Percentiles rank a stretch among this genome's conserved stretches.
Conservation (phyloP, 495 filamentous ascomycete genomes). For the Sordaria brevicollis region DNA sequence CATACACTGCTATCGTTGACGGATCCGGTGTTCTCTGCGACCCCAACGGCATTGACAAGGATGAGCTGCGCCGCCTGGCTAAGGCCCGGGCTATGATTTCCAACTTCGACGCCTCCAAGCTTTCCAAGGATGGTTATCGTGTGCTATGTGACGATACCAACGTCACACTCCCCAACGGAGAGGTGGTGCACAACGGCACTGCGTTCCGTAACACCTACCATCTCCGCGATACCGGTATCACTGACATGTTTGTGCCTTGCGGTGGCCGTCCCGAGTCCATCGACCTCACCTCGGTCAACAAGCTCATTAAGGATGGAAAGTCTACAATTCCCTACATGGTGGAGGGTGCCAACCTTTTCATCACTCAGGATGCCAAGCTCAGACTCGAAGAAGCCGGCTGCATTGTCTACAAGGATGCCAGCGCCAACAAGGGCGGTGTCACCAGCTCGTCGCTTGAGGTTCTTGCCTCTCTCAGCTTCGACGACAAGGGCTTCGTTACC, state of each 20-base stretch:
- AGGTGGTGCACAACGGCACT: slow-evolving; percentile 81
- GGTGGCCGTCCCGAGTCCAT: slow-evolving; percentile 96
- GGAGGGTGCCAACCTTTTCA: slow-evolving; percentile 96
- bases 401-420: slow-evolving; percentile 94
- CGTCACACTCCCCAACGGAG: slow-evolving; percentile 73
- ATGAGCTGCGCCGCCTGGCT: slow-evolving; percentile 75
- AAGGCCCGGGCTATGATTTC: slow-evolving; percentile 83
- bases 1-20: slow-evolving; percentile 87
- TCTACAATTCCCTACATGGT: slow-evolving; percentile 84
- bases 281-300: slow-evolving; percentile 74
- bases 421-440: slow-evolving; percentile 96
- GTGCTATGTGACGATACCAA: slow-evolving; percentile 89
- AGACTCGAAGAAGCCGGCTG: slow-evolving; percentile 87
- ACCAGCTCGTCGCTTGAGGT: slow-evolving; percentile 98
- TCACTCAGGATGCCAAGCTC: slow-evolving; percentile 96
- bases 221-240: slow-evolving; percentile 61
- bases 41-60: slow-evolving; percentile 74
- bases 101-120: slow-evolving; percentile 73
- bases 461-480: slow-evolving; percentile 84
- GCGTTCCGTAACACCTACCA: slow-evolving; percentile 97
- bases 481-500: slow-evolving; percentile 75
- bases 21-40: slow-evolving; percentile 92
- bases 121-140: slow-evolving; percentile 80
- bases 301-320: slow-evolving; percentile 80
- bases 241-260: slow-evolving; percentile 90